Base-by-base conservation (phyloP, 805 yeast species). In the Alloascoidea hylecoeti region DNA sequence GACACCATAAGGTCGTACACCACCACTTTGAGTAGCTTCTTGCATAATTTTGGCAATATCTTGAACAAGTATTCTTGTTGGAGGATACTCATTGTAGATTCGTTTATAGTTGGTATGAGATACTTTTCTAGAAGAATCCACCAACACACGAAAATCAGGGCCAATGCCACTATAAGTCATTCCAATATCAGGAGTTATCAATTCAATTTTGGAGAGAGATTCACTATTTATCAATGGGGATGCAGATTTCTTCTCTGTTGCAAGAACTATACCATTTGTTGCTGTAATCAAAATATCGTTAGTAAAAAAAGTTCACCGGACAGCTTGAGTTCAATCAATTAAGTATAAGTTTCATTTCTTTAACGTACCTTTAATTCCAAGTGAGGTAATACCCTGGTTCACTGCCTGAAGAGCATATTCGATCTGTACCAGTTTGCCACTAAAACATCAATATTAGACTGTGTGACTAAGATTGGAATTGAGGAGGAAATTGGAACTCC, bases 161-260 rank as follows among this genome's bases (percentile, higher is more conserved):
- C 97, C 97, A 97, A 92, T 88, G 15, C 99, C 99, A 4, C 95
- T 71, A 60, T 92, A 92, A 3, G 94, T 88, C 70, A 92, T 85
- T 41, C 96, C 98, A 49, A 89, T 82, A 55, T 92, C 86, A 28
- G 98, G 97, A 3, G 98, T 86, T 51, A 92, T 72, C 43, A 72
- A 60, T 36, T 83, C 79, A 30, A 92, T 77, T 55, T 92, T 92
- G 38, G 79, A 69, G 41, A 81, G 68, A 37, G 84, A 70, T 37
- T 81, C 94, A 27, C 73, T 62, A 47, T 83, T 77, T 39, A 85
- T 72, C 44, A 92, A 69, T 12, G 81, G 67, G 5, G 96, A 84
- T 35, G 78, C 69, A 19, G 89, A 71, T 53, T 88, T 88, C 66
- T 89, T 82, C 57, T 92, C 98, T 2, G 99, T 89, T 47, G 98